Evolutionary conservation across 176 grass and related monocot species (phyloP).

Genomic region (Saccharum spontaneum): DNA sequence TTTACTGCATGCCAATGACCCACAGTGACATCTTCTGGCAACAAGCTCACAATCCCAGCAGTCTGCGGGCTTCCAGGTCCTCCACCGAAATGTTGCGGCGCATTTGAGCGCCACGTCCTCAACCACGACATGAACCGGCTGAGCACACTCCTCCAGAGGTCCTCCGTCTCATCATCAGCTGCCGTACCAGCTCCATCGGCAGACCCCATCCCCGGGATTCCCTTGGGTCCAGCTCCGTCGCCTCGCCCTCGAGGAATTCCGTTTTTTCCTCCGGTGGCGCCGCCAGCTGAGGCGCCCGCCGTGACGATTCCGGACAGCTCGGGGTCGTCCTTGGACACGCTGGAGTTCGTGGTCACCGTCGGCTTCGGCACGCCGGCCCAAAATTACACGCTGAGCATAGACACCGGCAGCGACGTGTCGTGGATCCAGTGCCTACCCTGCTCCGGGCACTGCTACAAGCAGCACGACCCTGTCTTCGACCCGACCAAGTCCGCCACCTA

Average conservation of each 20-base stretch:
- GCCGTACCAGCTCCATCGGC: too few relatives aligned
- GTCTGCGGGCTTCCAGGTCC: background rate
- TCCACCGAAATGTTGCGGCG: background rate
- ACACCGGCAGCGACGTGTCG: slow-evolving; percentile 77
- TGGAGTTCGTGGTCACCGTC: slow-evolving; percentile 60
- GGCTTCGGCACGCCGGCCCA: slow-evolving; percentile 51
- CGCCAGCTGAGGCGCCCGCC: slow-evolving; percentile 2
- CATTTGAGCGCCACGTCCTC: background rate
- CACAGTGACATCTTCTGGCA: slow-evolving; percentile 4
- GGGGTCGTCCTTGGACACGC: slow-evolving; percentile 29
- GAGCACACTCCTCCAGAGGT: slow-evolving; percentile 8
- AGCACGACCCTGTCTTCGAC: slow-evolving; percentile 65
- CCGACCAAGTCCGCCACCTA: slow-evolving; percentile 59
- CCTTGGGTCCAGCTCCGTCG: background rate
- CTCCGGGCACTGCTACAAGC: slow-evolving; percentile 52
- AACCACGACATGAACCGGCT: slow-evolving; percentile 24
- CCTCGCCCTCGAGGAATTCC: too few relatives aligned
- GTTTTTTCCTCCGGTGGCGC: background rate
- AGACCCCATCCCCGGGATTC: background rate
- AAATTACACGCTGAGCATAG: slow-evolving; percentile 37
- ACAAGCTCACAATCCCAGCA: slow-evolving; percentile 28
- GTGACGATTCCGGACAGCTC: slow-evolving; percentile 38
- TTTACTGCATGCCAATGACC: background rate
- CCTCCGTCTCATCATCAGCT: background rate
- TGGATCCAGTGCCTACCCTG: slow-evolving; percentile 85